Evolutionary conservation across 352 stramenopile species (phyloP), one percentile per base, ranked within the genome.

Genomic region (Phytophthora boehmeriae): DNA sequence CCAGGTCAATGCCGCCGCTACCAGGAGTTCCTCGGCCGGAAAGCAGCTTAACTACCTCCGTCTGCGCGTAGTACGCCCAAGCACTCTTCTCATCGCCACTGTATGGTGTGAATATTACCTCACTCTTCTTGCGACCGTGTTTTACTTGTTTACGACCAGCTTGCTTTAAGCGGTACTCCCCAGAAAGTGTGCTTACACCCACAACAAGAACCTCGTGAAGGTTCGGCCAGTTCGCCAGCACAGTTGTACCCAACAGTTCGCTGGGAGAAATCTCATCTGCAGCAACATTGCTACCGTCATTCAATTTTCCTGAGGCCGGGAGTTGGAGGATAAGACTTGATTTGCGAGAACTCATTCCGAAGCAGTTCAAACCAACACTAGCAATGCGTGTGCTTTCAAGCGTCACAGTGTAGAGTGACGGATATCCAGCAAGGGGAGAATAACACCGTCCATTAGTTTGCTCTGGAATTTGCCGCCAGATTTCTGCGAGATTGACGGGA

Each of bases 201-300:
- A 96, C 77, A 36, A 98, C 88, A 27, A 86, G 89, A 5, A 90
- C 97, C 81, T 99, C 97, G 65, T 99, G 96, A 76, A 99, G 89
- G 72, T 99, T 98, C 2, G 97, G 97, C 92, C 96, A 99, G 77
- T 99, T 99, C 5, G 99, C 93, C 59, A 98, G 93, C 4, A 99
- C 80, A 0, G 73, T 91, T 28, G 72, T 80, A 0, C 83, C 80
- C 9, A 95, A 54, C 1, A 95, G 27, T 13, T 79, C 67, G 11
- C 83, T 59, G 2, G 77, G 62, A 16, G 73, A 66, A 6, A 75
- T 63, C 48, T 80, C 27, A 19, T 73, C 58, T 16, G 47, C 58
- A 71, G 52, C 43, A 46, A 42, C 36, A 1, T 66, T 74, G 1
- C 41, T 51, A 17, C 55, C 47, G 28, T 61, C 54, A 42, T 62